Evolutionary conservation across 78 protist species (phyloP), one percentile per base, ranked within the genome.

Genomic region (Monosiga brevicollis): DNA sequence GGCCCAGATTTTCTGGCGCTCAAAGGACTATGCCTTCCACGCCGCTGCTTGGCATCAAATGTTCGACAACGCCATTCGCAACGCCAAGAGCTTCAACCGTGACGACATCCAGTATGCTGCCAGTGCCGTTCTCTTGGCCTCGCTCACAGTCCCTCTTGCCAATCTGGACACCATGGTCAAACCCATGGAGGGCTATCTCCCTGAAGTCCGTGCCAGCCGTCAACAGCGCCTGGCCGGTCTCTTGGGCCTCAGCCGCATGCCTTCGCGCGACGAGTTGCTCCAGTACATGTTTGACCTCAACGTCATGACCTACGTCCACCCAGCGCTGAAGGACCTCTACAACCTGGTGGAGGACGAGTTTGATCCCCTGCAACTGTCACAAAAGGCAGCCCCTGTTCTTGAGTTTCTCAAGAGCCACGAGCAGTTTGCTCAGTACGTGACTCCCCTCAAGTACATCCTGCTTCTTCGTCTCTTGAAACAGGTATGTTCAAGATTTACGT

Each of bases 1-100:
- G 39, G 90, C 92, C 41, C 88, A 80, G 84, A 79, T 95, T 78
- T 92, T 90, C 90, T 89, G 93, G 94, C 84, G 90, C 54, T 79
- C 94, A 32, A 86, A 88, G 41, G 85, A 93, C 84, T 82, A 84
- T 73, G 83, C 91, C 43, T 85, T 85, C 84, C 88, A 85, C 79
- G 88, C 88, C 36, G 23, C 22, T 35, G 82, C 88, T 11, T 80
- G 62, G 76, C 82, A 79, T 38, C 26, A 37, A 37, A 76, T 85
- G 40, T 85, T 70, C 73, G 6, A 2, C 2, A 23, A 78, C 35
- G 6, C 75, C 26, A 25, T 32, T 25, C 83, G 55, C 25, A 74
- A 54, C 39, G 42, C 42, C 77, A 76, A 84, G 78, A 84, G 22
- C 40, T 38, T 84, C 43, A 23, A 82, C n/a, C 29, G 54, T 2